A percentile compares a stretch with the other conserved stretches of the same genome.
These are phyloP conservation scores for Monosporascus sp. DNA, from an alignment of 2,329 filamentous ascomycete species.

Conservation along the genomic window DNA sequence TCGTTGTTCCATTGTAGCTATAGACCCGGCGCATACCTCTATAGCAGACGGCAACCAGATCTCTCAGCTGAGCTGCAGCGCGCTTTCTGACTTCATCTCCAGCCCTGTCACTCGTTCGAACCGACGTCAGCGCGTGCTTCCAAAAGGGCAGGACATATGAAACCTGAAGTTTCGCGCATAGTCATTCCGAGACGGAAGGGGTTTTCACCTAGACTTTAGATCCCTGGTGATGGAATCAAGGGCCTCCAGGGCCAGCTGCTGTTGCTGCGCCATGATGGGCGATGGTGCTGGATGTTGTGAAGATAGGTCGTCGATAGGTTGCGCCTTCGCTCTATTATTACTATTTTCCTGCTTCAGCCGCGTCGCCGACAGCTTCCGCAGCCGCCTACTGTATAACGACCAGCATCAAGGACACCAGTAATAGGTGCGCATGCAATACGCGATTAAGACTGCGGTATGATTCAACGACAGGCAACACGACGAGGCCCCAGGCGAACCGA, in stretches of 20 bases:
- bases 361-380: constrained; percentile 26
- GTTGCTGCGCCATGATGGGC: constrained; percentile 35
- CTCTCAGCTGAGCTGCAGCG: constrained; percentile 48
- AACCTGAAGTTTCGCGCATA: background rate
- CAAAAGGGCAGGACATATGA: background rate
- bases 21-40: constrained; percentile 38
- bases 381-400: constrained; percentile 11
- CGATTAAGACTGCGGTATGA: no score
- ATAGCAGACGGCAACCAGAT: constrained; percentile 50
- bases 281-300: background rate
- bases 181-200: background rate
- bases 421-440: no score
- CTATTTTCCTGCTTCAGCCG: constrained; percentile 16
- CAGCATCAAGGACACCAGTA: constrained; percentile 14
- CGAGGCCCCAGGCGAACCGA: no score
- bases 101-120: constrained; percentile 17
- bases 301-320: no score
- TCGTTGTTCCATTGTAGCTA: no score
- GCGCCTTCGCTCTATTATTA: background rate
- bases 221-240: constrained; percentile 51
- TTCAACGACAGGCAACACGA: no score
- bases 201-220: constrained; percentile 48
- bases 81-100: constrained; percentile 49
- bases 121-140: background rate
- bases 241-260: constrained; percentile 49